Conservation (phyloP, 1,284 basidiomycete genomes). For the Caloboletus firmus region DNA sequence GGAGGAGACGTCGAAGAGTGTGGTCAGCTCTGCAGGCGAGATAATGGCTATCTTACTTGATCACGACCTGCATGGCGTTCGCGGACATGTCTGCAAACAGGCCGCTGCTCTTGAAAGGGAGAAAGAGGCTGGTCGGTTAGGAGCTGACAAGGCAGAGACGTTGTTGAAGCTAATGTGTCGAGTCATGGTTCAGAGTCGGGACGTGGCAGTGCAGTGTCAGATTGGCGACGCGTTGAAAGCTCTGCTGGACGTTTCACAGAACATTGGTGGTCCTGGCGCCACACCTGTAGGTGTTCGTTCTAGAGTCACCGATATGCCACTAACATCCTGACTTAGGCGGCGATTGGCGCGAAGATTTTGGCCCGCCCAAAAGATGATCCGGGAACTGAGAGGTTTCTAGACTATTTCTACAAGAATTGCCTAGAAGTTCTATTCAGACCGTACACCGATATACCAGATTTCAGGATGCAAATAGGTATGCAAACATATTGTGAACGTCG, state of each 20-base stretch:
- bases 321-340: constrained; percentile 20
- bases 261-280: constrained; percentile 40
- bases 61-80: constrained; percentile 87
- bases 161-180: constrained; percentile 75
- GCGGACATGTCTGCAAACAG: constrained; percentile 83
- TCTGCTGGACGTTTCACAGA: constrained; percentile 73
- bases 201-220: constrained; percentile 88
- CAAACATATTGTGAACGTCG: constrained; percentile 2
- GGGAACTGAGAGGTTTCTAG: constrained; percentile 84
- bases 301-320: background rate
- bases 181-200: constrained; percentile 75
- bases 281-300: constrained; percentile 34
- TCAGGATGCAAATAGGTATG: constrained; percentile 62
- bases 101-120: constrained; percentile 65
- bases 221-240: constrained; percentile 87
- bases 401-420: constrained; percentile 89
- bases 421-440: constrained; percentile 78
- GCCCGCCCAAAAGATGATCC: constrained; percentile 76
- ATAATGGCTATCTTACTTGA: constrained; percentile 87
- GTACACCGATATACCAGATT: constrained; percentile 75
- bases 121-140: constrained; percentile 51
- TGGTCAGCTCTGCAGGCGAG: constrained; percentile 82
- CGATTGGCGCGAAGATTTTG: constrained; percentile 44
- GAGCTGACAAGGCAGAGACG: constrained; percentile 67
- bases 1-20: constrained; percentile 43